Evolutionary conservation across 2,329 filamentous ascomycete genomes (phyloP), one percentile per base, ranked within the genome.

Genomic region (Colletotrichum sp.): DNA sequence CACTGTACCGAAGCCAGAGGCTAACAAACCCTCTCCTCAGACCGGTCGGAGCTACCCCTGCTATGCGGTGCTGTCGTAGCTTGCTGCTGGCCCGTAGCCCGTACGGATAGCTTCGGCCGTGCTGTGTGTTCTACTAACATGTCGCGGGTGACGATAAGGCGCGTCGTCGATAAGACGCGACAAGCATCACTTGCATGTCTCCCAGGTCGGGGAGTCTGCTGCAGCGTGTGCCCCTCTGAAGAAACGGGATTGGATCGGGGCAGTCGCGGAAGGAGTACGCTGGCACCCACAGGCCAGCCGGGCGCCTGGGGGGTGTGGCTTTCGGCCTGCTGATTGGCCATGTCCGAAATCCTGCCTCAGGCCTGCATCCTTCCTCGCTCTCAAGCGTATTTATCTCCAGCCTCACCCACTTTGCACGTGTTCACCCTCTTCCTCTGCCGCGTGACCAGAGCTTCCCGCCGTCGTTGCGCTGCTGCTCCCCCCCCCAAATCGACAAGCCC

Each of bases 401-500:
- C 81, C 81, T 82, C 82, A 83, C 82, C 81, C 82, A 83, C 80
- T 77, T 82, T 84, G 83, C 84, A 86, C 84, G 84, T 86, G 84
- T 84, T 85, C 81, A 81, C 80, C 80, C 80, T 81, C 79, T 82
- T 83, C 80, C 79, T 79, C 80, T 79, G 80, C 84, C 84, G 83
- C 84, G 84, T 86, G 85, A 86, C 84, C 83, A 72, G 69, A 76
- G 70, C 74, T 76, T 74, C 74, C 74, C 71, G 74, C 60, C 74
- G 74, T 64, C 69, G 68, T 60, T 69, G 12, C 68, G 62, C 52
- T 36, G 39, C 18, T 59, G 59, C 64, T 49, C 66, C 72, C 36
- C 66, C 62, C 62, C 64, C 71, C 16, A 67, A 67, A 44, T 72
- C 76, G 64, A 63, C 65, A 36, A 68, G 65, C 62, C 69, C 73